Evolutionary conservation across 192 early-diverging fungal genomes (phyloP), one percentile per base, ranked within the genome.

Genomic region (Cetraspora pellucida): DNA sequence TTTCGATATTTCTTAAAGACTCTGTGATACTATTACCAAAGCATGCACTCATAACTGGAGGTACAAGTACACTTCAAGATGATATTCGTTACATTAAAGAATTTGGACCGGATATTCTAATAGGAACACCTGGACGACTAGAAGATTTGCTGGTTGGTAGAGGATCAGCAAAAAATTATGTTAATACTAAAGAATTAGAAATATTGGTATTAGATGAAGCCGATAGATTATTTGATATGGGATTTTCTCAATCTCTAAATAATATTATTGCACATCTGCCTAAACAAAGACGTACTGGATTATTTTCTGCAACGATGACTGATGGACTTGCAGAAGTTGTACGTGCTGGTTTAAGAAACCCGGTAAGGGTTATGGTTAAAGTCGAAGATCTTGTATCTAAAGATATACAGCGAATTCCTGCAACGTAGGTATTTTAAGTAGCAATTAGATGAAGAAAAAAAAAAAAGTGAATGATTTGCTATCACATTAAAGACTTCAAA

Each of bases 281-380:
- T 1, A 96, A 95, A 77, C 96, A 98, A 79, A 91, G 97, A 5
- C 88, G 96, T 45, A 99, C 97, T 0, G 95, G 96, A 8, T 85
- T 99, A 47, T 99, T 97, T 67, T 97, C 95, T 1, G 97, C 97
- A 0, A 99, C 97, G 5, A 95, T 99, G 94, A 93, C 90, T 47
- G 96, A 98, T 77, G 95, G 90, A 0, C 70, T 99, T 47, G 81
- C 83, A 17, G 90, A 96, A 69, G 81, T 99, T 31, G 91, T 97
- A 2, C 84, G 90, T 23, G 91, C 94, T 0, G 97, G 97, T 21
- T 82, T 99, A 25, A 87, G 96, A 66, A 97, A 99, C 76, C 96
- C 96, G 1, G 95, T 94, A 3, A 87, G 89, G 30, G 89, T 99
- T 23, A 89, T 91, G 11, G 95, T 98, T 28, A 95, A 96, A 79